These are phyloP conservation scores for slime mould (Dictyostelium discoideum) DNA, from an alignment of 78 protist genomes.

Conservation along the genomic window DNA sequence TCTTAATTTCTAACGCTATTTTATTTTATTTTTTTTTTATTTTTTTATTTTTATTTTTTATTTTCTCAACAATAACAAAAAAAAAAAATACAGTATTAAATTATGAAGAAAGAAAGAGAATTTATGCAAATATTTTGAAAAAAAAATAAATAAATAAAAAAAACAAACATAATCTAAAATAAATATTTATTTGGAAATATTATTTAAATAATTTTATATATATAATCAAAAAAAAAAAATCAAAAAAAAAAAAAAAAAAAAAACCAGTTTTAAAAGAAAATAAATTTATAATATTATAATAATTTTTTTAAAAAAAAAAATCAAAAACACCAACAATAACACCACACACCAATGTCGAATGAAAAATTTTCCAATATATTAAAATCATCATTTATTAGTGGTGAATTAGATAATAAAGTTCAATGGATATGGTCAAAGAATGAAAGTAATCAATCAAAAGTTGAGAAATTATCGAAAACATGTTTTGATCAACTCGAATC, in stretches of 20 bases:
- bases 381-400: not conserved
- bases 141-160: too few relatives aligned
- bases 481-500: not conserved
- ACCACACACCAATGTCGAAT: not conserved
- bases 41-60: not conserved
- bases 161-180: not conserved
- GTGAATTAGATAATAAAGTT: not conserved
- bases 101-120: not conserved
- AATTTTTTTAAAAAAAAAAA: too few relatives aligned
- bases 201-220: too few relatives aligned
- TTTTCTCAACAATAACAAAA: not conserved
- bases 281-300: too few relatives aligned
- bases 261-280: not conserved
- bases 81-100: not conserved
- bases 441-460: not conserved
- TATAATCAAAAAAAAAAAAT: not conserved
- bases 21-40: not conserved
- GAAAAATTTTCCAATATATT: not conserved
- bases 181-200: not conserved
- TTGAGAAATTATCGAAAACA: not conserved
- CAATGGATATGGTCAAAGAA: slow-evolving; percentile 23
- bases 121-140: not conserved
- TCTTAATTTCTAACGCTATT: not conserved
- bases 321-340: too few relatives aligned
- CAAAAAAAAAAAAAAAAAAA: not conserved